Evolutionary conservation across 2,329 filamentous ascomycete species (phyloP), one percentile per base, ranked within the genome.

Genomic region (Curvularia spicifera): DNA sequence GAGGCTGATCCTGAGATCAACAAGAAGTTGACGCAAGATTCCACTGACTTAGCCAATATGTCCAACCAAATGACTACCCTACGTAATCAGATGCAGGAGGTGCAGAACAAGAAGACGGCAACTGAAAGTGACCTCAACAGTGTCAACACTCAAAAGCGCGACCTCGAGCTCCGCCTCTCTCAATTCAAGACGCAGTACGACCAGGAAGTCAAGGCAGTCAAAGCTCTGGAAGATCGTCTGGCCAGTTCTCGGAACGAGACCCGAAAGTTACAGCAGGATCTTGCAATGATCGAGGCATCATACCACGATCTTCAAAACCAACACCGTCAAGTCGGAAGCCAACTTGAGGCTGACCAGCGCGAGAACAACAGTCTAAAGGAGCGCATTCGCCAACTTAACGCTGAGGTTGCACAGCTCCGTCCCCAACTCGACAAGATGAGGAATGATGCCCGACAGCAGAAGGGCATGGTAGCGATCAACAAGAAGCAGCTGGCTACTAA

Each of bases 401-500:
- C 86, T 12, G 92, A 96, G 76, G 89, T 97, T 67, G 84, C 87
- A 18, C 89, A 93, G 76, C 81, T 98, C 40, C 96, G 93, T 76
- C 93, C 93, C 31, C 89, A 94, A 66, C 87, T 99, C 51, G 95
- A 99, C 76, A 98, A 97, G 81, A 84, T 96, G 69, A 93, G 91
- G 75, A 91, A 90, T 12, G 93, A 97, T 68, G 93, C 93, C 26
- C 88, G 95, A 42, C 95, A 98, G 76, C 93, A 98, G 73, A 98
- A 96, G 80, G 95, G 95, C 18, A 83, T 98, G 65, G 94, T 96
- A 29, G 93, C 95, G 43, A 99, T 99, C 80, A 97, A 97, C 80
- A 98, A 96, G 83, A 99, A 99, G 81, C 95, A 99, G 79, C 82
- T 98, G 59, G 87, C 89, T 35, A 97, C 93, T 0, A 91, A 90